These are phyloP conservation scores for Neocallimastix lanati DNA, from an alignment of 192 early-diverging fungal genomes.

Conservation along the genomic window DNA sequence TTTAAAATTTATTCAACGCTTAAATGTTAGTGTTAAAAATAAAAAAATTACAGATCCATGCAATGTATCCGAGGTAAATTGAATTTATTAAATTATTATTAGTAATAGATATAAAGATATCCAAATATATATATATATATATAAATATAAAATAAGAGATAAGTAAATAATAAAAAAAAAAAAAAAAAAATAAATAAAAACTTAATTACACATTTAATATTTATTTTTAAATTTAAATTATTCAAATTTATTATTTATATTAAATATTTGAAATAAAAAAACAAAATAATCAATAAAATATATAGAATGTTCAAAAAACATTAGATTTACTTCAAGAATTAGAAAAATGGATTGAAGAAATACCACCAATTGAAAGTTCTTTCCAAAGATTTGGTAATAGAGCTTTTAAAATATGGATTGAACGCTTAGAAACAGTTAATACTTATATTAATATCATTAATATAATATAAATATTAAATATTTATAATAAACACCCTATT, in stretches of 20 bases:
- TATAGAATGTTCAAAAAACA: slow-evolving; percentile 16
- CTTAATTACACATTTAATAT: too few relatives aligned
- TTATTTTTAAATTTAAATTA: too few relatives aligned
- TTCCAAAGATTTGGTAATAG: slow-evolving; percentile 81
- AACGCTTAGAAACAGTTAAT: slow-evolving; percentile 27
- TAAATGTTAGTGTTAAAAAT: slow-evolving; percentile 52
- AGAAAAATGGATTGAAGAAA: slow-evolving; percentile 48
- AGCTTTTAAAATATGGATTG: slow-evolving; percentile 68
- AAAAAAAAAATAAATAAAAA: too few relatives aligned
- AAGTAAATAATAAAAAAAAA: too few relatives aligned
- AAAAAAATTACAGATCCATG: slow-evolving; percentile 32
- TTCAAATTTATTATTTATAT: too few relatives aligned
- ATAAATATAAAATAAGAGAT: too few relatives aligned
- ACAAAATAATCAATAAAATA: not conserved
- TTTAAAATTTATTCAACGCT: slow-evolving; percentile 47
- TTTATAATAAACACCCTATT: not conserved
- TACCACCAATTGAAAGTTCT: slow-evolving; percentile 54
- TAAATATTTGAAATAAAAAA: not conserved
- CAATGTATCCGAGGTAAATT: slow-evolving; percentile 29
- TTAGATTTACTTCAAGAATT: slow-evolving; percentile 45
- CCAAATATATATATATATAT: too few relatives aligned
- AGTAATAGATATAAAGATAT: too few relatives aligned
- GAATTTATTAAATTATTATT: not conserved
- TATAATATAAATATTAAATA: not conserved
- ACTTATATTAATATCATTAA: too few relatives aligned